Conservation (phyloP, 352 stramenopile species). For the Globisporangium mamillatum region DNA sequence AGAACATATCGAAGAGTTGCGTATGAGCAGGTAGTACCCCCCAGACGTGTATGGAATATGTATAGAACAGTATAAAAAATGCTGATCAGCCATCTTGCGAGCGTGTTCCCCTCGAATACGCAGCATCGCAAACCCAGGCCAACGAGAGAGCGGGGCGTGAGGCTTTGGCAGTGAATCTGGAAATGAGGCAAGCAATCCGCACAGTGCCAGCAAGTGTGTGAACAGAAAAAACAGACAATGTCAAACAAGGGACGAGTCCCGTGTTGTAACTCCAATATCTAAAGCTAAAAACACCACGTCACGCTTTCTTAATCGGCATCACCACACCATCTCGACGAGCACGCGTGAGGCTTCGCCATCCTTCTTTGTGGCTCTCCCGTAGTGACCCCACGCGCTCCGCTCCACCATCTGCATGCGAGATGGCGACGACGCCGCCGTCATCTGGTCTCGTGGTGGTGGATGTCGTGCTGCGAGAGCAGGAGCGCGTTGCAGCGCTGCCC, state of each 20-base stretch:
- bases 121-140: background rate
- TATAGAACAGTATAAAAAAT: background rate
- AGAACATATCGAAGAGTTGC: background rate
- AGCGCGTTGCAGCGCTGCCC: background rate
- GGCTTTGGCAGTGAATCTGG: background rate
- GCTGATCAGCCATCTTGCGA: no score
- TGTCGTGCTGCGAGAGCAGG: slow-evolving; percentile 13
- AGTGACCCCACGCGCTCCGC: background rate
- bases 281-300: background rate
- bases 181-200: background rate
- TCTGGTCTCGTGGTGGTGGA: slow-evolving; percentile 15
- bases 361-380: background rate
- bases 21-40: background rate
- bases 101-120: no score
- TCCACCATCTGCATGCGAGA: background rate
- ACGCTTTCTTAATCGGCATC: background rate
- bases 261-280: background rate
- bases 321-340: background rate
- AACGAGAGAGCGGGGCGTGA: background rate
- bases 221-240: background rate
- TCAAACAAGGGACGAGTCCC: background rate
- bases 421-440: background rate
- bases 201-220: no score
- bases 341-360: background rate
- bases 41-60: background rate